phyloP scores from a whole-genome alignment of 2,329 filamentous ascomycete genomes.

The Clathrospora elynae region DNA sequence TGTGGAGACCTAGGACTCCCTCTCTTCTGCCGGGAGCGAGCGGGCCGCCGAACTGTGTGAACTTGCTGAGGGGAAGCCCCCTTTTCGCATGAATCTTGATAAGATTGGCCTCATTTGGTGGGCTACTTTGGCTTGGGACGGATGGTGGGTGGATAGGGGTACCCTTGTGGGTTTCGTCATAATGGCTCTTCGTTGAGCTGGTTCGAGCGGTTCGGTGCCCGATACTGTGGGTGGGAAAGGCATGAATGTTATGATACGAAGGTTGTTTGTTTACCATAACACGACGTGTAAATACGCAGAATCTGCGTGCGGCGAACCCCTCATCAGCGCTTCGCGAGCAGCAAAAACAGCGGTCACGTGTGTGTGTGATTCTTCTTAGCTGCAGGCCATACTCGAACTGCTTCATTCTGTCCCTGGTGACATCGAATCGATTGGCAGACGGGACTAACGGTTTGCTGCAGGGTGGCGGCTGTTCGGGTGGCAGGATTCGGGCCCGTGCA shows the following conservation, averaged over 20 bases:
- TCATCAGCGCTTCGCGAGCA: slow-evolving; percentile 16
- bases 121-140: too few relatives aligned
- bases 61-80: slow-evolving; percentile 23
- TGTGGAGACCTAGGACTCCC: slow-evolving; percentile 36
- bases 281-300: slow-evolving; percentile 6
- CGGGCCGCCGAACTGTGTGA: slow-evolving; percentile 25
- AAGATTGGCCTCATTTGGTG: slow-evolving; percentile 31
- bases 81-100: slow-evolving; percentile 15
- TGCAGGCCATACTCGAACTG: slow-evolving; percentile 12
- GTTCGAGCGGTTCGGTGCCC: slow-evolving; percentile 17
- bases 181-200: slow-evolving; percentile 7
- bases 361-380: slow-evolving; percentile 1
- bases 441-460: slow-evolving; percentile 24
- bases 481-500: slow-evolving; percentile 13
- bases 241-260: slow-evolving; percentile 11
- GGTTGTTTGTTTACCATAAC: slow-evolving; percentile 18
- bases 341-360: not conserved
- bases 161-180: slow-evolving; percentile 10
- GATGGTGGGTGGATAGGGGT: slow-evolving; percentile 12
- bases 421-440: slow-evolving; percentile 25
- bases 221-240: slow-evolving; percentile 15
- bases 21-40: slow-evolving; percentile 16
- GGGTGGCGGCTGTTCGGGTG: slow-evolving; percentile 16
- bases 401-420: slow-evolving; percentile 21
- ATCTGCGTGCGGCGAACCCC: slow-evolving; percentile 2